Evolutionary conservation across 768 basidiomycete species (phyloP).

Genomic region (Leccinum subgranulosum): DNA sequence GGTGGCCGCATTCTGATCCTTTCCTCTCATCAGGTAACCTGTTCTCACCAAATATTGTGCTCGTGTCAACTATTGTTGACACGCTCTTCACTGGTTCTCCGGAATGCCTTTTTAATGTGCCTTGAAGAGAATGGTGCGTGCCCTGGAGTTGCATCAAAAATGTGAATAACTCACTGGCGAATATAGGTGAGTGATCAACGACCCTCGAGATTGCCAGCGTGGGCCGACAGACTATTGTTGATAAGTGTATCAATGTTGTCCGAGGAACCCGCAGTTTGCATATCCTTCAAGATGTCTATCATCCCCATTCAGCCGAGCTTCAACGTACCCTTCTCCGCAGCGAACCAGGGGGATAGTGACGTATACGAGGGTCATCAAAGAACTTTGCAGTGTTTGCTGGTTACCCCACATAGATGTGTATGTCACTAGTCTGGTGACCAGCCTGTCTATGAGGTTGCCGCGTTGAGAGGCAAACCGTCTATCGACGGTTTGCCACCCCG

Average conservation of each 20-base stretch:
- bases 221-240: constrained; percentile 23
- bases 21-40: constrained; percentile 6
- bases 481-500: too few relatives aligned
- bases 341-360: too few relatives aligned
- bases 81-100: constrained; percentile 26
- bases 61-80: constrained; percentile 19
- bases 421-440: constrained; percentile 2
- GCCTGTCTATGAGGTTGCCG: too few relatives aligned
- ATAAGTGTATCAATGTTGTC: constrained; percentile 26
- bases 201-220: constrained; percentile 24
- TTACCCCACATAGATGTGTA: constrained; percentile 10
- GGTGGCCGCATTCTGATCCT: constrained; percentile 12
- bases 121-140: background rate
- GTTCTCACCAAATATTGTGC: constrained; percentile 1
- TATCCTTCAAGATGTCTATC: constrained; percentile 7
- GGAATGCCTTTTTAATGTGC: constrained; percentile 13
- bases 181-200: background rate
- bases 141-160: constrained; percentile 17
- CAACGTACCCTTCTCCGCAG: background rate
- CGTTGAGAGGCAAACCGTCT: too few relatives aligned
- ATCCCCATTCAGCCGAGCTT: background rate
- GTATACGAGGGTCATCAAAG: too few relatives aligned
- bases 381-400: too few relatives aligned
- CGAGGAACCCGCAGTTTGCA: constrained; percentile 30
- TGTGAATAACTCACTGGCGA: background rate